These are phyloP conservation scores for Thermochaetoides thermophila DNA, from an alignment of 495 filamentous ascomycete genomes.

Conservation along the genomic window DNA sequence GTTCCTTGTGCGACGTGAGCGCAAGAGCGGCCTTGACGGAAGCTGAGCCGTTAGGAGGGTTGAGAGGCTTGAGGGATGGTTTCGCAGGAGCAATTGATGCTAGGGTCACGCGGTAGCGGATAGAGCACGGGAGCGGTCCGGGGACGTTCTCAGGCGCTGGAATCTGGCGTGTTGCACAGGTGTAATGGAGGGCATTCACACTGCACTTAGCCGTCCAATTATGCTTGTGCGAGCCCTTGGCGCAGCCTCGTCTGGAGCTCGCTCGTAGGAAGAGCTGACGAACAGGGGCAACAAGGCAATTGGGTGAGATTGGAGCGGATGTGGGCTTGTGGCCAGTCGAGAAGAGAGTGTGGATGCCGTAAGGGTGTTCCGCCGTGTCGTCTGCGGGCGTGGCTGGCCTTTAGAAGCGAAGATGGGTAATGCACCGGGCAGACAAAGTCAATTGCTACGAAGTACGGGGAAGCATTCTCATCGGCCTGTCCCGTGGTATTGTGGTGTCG, in stretches of 20 bases:
- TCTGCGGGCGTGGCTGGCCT: too few relatives aligned
- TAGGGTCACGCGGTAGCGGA: slow-evolving; percentile 32
- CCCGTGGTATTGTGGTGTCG: too few relatives aligned
- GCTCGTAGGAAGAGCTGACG: neutral
- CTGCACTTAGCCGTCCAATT: slow-evolving; percentile 21
- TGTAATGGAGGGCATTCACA: slow-evolving; percentile 16
- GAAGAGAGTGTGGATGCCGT: too few relatives aligned
- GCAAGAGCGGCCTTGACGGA: slow-evolving; percentile 22
- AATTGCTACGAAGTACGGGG: too few relatives aligned
- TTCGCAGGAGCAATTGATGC: too few relatives aligned
- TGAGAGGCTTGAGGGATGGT: slow-evolving; percentile 11
- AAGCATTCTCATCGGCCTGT: too few relatives aligned
- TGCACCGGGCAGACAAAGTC: too few relatives aligned
- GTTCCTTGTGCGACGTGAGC: slow-evolving; percentile 31
- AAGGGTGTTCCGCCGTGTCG: too few relatives aligned
- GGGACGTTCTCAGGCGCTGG: slow-evolving; percentile 10
- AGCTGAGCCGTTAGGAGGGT: slow-evolving; percentile 18
- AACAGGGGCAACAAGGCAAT: neutral
- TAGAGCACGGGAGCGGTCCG: slow-evolving; percentile 22
- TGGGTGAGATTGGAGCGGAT: slow-evolving; percentile 10
- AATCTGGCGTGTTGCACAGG: slow-evolving; percentile 10
- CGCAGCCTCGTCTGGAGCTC: slow-evolving; percentile 9
- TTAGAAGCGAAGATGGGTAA: too few relatives aligned
- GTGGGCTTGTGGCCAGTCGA: slow-evolving; percentile 7
- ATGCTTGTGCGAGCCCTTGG: slow-evolving; percentile 18